Evolutionary conservation across 2,329 filamentous ascomycete genomes (phyloP), one percentile per base, ranked within the genome.

Genomic region (Ophiostoma australiae): DNA sequence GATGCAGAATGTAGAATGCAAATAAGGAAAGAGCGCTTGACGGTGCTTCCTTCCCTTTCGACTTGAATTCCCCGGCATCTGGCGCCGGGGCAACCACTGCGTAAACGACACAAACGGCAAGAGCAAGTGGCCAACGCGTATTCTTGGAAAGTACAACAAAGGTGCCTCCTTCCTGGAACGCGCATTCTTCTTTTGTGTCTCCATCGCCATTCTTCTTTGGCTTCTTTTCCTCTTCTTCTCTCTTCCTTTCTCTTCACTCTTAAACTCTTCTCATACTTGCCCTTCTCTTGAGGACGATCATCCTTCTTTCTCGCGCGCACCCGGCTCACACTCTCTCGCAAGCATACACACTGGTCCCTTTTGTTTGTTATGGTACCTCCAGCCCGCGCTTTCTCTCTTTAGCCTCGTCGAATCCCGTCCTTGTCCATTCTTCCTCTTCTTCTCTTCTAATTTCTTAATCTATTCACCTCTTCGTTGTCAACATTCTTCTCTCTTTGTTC

Each of bases 81-180:
- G 70, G 39, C 70, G 27, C 66, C 72, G 65, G 72, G 72, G 70
- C 72, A 72, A 72, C 72, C 68, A 69, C n/a, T 35, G 33, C 63
- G 63, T 66, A 70, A 68, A 31, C 58, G 67, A 58, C 33, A 61
- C 52, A 71, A 70, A 35, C 27, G 70, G 72, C 63, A 72, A 63
- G 72, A 72, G 68, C 67, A 17, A 72, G 65, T 41, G 58, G 65
- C n/a, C 27, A 27, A 71, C 69, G 70, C 72, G 72, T 71, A 61
- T 67, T 65, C 33, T 27, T 23, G 35, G 66, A 44, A 67, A 39
- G 68, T 58, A 69, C 67, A 68, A 71, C 58, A 67, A 71, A 55
- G 33, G 33, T 39, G n/a, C 66, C 39, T 39, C 48, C 52, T 63
- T 67, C 65, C 69, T 27, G 58, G 63, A 69, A 69, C 71, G 71